Percentiles rank a stretch among this genome's conserved stretches.
Conservation (phyloP, 2,329 filamentous ascomycete genomes). For the Fusarium sp. region DNA sequence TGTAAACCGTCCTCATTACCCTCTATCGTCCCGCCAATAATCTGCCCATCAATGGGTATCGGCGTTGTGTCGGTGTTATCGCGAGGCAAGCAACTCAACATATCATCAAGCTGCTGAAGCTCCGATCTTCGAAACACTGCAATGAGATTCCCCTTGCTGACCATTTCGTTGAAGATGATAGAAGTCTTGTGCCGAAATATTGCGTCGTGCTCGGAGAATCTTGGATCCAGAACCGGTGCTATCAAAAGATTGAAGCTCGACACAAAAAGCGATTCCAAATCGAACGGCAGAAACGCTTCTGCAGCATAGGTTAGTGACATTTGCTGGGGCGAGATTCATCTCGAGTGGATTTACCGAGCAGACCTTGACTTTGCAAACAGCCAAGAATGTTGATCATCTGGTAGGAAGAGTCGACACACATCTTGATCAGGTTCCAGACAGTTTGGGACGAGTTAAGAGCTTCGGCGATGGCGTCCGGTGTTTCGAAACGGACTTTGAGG, state of each 20-base stretch:
- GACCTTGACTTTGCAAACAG: slow-evolving; percentile 59
- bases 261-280: slow-evolving; percentile 60
- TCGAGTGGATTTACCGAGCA: slow-evolving; percentile 57
- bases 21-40: slow-evolving; percentile 19
- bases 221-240: slow-evolving; percentile 53
- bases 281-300: slow-evolving; percentile 65
- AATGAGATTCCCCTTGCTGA: slow-evolving; percentile 60
- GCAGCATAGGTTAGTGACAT: neutral
- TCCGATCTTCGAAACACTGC: slow-evolving; percentile 60
- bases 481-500: slow-evolving; percentile 51
- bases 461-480: slow-evolving; percentile 40
- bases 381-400: slow-evolving; percentile 57
- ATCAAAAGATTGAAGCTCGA: slow-evolving; percentile 59
- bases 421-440: slow-evolving; percentile 52
- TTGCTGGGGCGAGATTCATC: neutral
- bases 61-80: slow-evolving; percentile 1
- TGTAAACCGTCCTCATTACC: neutral
- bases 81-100: slow-evolving; percentile 51
- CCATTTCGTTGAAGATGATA: slow-evolving; percentile 61
- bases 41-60: slow-evolving; percentile 28
- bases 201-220: slow-evolving; percentile 52
- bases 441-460: slow-evolving; percentile 56
- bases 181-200: slow-evolving; percentile 59
- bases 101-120: slow-evolving; percentile 59
- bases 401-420: slow-evolving; percentile 53